phyloP scores from a whole-genome alignment of 2,329 filamentous ascomycete genomes.

The Cercospora beticola region DNA sequence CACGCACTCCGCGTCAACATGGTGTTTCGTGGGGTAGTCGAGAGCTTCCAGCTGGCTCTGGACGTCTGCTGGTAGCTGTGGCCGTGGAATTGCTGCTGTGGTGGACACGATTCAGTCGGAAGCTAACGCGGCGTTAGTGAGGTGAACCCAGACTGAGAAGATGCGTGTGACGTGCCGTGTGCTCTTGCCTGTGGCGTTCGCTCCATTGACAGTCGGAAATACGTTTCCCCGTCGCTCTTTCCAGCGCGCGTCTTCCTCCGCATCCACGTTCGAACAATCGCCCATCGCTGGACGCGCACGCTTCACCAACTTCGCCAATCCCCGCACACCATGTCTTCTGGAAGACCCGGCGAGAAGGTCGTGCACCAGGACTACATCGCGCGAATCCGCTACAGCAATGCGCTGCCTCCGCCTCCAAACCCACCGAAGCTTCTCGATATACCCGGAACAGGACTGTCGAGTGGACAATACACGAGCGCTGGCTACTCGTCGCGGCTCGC shows the following conservation, averaged over 20 bases:
- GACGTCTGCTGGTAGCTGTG: neutral
- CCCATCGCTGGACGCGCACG: neutral
- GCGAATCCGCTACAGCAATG: slow-evolving; percentile 91
- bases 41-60: neutral
- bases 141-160: neutral
- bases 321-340: slow-evolving; percentile 28
- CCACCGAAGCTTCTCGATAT: slow-evolving; percentile 97
- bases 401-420: slow-evolving; percentile 87
- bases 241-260: neutral
- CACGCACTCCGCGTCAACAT: slow-evolving; percentile 2
- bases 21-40: neutral
- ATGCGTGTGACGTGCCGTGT: neutral
- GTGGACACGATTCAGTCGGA: neutral
- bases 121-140: neutral
- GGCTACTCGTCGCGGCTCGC: slow-evolving; percentile 86
- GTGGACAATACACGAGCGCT: slow-evolving; percentile 84
- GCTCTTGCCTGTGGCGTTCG: neutral
- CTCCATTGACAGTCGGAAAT: neutral
- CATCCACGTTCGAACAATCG: neutral
- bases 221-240: neutral
- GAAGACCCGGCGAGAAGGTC: slow-evolving; percentile 34
- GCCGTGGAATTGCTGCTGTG: neutral
- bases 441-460: slow-evolving; percentile 84
- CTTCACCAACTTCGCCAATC: neutral
- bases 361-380: slow-evolving; percentile 97